These are phyloP conservation scores for Chlorella ohadii DNA, from an alignment of 139 green algal species.

Conservation along the genomic window DNA sequence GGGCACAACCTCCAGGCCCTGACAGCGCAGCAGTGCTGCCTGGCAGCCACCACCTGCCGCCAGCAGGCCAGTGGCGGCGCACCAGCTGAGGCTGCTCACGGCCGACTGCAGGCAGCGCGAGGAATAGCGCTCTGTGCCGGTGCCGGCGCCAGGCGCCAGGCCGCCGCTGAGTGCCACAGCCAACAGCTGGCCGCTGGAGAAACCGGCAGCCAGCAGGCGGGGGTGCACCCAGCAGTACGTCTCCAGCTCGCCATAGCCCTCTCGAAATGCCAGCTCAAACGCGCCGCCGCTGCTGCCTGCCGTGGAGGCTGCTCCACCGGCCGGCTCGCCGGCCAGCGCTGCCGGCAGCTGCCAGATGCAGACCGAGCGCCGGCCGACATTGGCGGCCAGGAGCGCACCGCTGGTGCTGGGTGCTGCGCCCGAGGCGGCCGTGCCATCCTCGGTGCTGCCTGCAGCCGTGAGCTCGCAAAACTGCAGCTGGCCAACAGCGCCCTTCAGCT, in stretches of 20 bases:
- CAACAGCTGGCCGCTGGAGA: constrained; percentile 58
- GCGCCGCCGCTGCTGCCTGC: constrained; percentile 35
- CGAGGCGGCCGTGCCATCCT: too few relatives aligned
- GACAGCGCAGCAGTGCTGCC: constrained; percentile 61
- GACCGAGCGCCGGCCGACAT: constrained; percentile 2
- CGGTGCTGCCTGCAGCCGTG: background rate
- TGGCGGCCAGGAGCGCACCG: constrained; percentile 8
- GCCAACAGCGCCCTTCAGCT: background rate
- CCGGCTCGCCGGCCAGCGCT: background rate
- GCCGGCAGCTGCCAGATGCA: constrained; percentile 27
- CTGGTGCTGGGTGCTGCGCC: too few relatives aligned
- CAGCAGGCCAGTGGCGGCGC: constrained; percentile 55
- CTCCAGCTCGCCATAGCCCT: constrained; percentile 74
- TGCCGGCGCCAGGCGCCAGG: background rate
- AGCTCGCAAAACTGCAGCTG: constrained; percentile 33
- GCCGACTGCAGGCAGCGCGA: background rate
- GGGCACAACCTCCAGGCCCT: background rate
- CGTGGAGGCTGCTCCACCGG: constrained; percentile 43
- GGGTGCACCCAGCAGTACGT: constrained; percentile 80
- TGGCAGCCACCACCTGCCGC: constrained; percentile 63
- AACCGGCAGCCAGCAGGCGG: constrained; percentile 77
- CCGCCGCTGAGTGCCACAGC: constrained; percentile 40
- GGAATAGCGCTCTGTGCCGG: constrained; percentile 35
- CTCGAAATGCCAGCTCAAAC: constrained; percentile 76
- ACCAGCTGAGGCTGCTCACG: constrained; percentile 45